Evolutionary conservation across 2,329 filamentous ascomycete genomes (phyloP), one percentile per base, ranked within the genome.

Genomic region (Nigrospora sphaerica): DNA sequence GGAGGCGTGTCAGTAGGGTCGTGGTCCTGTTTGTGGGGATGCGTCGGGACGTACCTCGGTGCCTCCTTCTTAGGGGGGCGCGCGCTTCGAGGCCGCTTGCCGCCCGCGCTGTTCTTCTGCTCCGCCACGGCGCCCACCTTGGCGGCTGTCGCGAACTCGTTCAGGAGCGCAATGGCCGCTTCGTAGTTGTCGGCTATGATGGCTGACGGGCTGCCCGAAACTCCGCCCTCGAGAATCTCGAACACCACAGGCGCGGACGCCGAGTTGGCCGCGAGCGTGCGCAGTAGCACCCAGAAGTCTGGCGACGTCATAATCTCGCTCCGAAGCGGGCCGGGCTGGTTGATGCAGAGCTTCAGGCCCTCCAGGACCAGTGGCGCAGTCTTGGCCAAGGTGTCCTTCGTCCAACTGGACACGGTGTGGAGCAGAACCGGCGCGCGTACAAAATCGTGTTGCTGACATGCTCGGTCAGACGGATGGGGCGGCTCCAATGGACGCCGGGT

Each of bases 161-260:
- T 95, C 19, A 96, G 77, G 18, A 98, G 73, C 31, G 78, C 75
- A 46, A 98, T 84, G 4, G 88, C 86, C 18, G 88, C 84, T 61
- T 96, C 90, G 58, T 97, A 98, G 57, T 98, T 98, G 61, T 97
- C 93, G 19, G 91, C 88, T 49, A 90, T 92, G 43, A 98, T 87
- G 6, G 91, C 86, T 13, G 87, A 83, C 16, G 85, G 85, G n/a
- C 80, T 76, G 13, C 85, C 85, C 12, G 77, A 78, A 2, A 89
- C 81, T 23, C 91, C 82, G 46, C 79, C 82, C 59, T 93, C 86
- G 0, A 96, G 74, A n/a, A 97, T 86, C 46, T 86, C 81, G 62
- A 97, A 97, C 0, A 95, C 90, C 14, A 84, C 75, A 0, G 83
- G 75, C 2, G 89, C 86, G 23, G 86, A 84, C 45, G 88, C 83